phyloP scores from a whole-genome alignment of 2,329 filamentous ascomycete species.

The Trichoderma guizhouense region DNA sequence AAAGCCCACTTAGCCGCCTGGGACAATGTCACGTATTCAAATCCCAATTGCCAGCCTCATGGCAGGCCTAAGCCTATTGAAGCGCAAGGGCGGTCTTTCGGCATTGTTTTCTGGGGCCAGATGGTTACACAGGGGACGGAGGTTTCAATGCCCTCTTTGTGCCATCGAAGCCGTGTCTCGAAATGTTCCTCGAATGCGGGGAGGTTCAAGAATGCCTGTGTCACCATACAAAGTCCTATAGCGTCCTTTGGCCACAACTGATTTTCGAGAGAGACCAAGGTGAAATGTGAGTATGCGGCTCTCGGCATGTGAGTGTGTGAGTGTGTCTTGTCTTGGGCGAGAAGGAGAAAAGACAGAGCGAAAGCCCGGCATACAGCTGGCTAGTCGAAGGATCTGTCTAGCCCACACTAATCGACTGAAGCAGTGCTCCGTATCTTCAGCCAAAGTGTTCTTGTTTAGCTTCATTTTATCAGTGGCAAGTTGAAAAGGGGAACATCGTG shows the following conservation, averaged over 20 bases:
- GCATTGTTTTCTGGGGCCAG: constrained; percentile 1
- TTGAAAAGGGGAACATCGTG: not conserved
- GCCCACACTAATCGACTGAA: not conserved
- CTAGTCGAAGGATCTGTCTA: constrained; percentile 1
- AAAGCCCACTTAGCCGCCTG: constrained; percentile 2
- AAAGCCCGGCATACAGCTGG: not conserved
- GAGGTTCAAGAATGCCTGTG: not conserved
- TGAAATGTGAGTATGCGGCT: not conserved
- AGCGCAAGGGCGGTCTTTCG: not conserved
- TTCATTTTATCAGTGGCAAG: not conserved
- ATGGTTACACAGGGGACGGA: not conserved
- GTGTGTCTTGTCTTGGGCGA: not conserved
- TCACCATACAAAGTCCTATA: not conserved
- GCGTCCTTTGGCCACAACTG: not conserved
- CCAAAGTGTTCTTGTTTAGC: not conserved
- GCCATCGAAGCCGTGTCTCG: not conserved
- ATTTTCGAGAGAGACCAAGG: not conserved
- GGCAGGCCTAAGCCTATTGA: not conserved
- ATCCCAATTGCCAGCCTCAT: constrained; percentile 9
- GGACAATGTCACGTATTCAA: constrained; percentile 1
- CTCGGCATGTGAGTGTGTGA: not conserved
- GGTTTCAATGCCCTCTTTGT: not conserved
- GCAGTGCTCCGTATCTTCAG: not conserved
- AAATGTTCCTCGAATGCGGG: not conserved
- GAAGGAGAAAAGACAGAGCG: not conserved